phyloP scores from a whole-genome alignment of 176 grass and related monocot species.

The Carex scoparia region DNA sequence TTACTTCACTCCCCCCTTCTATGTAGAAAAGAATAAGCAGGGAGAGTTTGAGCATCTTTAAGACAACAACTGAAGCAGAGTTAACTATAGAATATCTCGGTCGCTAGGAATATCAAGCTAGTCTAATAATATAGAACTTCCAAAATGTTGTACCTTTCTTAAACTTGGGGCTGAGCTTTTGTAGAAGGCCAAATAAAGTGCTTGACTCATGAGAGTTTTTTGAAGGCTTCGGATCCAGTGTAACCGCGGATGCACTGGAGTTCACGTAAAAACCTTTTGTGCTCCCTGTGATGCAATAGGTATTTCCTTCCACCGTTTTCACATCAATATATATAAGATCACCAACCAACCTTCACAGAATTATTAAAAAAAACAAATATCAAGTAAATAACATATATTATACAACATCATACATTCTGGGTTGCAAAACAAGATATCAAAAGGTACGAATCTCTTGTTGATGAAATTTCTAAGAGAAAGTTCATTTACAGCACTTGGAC shows the following conservation, averaged over 20 bases:
- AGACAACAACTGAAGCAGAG: background rate
- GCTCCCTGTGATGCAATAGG: constrained; percentile 82
- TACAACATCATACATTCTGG: background rate
- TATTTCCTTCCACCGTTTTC: constrained; percentile 79
- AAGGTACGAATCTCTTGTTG: background rate
- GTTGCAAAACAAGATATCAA: background rate
- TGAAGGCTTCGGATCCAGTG: constrained; percentile 69
- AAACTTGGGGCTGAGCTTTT: constrained; percentile 89
- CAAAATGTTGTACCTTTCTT: constrained; percentile 71
- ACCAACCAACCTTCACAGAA: constrained; percentile 60
- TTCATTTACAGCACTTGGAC: background rate
- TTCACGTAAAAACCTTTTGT: constrained; percentile 93
- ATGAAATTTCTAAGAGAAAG: background rate
- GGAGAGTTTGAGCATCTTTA: background rate
- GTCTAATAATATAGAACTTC: background rate
- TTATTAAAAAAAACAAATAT: constrained; percentile 5
- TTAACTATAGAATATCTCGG: background rate
- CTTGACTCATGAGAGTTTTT: constrained; percentile 70
- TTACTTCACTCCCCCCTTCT: background rate
- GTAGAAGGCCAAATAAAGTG: constrained; percentile 71
- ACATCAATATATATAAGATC: constrained; percentile 97
- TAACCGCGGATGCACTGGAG: constrained; percentile 41
- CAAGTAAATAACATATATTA: constrained; percentile 5
- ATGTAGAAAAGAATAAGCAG: background rate
- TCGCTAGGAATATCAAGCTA: constrained; percentile 1